These are phyloP conservation scores for Scopulariopsis brevicaulis DNA, from an alignment of 2,329 filamentous ascomycete species.

Conservation along the genomic window DNA sequence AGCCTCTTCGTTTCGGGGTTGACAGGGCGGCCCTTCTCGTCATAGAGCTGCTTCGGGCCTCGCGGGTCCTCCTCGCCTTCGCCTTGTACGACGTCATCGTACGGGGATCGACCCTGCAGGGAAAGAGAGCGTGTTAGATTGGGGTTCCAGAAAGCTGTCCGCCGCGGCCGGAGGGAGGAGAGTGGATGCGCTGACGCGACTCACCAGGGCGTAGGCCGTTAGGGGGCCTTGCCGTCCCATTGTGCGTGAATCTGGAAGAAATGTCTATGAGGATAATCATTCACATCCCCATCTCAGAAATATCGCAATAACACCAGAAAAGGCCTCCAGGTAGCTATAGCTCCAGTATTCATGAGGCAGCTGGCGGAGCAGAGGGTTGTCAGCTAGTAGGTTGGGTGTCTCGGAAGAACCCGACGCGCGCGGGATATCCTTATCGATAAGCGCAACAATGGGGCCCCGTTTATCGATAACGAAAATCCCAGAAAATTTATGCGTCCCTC, in stretches of 20 bases:
- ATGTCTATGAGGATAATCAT: neutral
- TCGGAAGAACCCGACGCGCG: neutral
- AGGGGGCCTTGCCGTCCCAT: slow-evolving; percentile 46
- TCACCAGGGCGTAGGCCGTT: slow-evolving; percentile 44
- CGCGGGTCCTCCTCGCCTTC: slow-evolving; percentile 29
- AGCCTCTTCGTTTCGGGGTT: slow-evolving; percentile 42
- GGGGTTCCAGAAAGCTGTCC: neutral
- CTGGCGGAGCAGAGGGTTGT: too few relatives aligned
- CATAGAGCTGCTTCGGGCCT: slow-evolving; percentile 36
- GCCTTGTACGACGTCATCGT: slow-evolving; percentile 43
- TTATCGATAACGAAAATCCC: slow-evolving; percentile 6
- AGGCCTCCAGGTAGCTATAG: too few relatives aligned
- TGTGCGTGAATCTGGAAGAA: slow-evolving; percentile 8
- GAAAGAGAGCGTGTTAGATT: neutral
- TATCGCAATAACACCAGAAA: neutral
- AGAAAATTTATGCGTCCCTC: slow-evolving; percentile 5
- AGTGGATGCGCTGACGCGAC: slow-evolving; percentile 8
- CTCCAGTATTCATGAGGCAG: too few relatives aligned
- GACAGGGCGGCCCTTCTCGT: slow-evolving; percentile 41
- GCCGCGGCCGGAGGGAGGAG: neutral
- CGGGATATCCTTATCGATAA: neutral
- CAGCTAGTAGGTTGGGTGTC: too few relatives aligned
- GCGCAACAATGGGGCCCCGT: neutral
- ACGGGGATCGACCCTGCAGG: slow-evolving; percentile 44
- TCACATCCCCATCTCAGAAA: slow-evolving; percentile 2